Base-by-base conservation (phyloP, 1,284 basidiomycete species). In the Trichosporon coremiiforme region DNA sequence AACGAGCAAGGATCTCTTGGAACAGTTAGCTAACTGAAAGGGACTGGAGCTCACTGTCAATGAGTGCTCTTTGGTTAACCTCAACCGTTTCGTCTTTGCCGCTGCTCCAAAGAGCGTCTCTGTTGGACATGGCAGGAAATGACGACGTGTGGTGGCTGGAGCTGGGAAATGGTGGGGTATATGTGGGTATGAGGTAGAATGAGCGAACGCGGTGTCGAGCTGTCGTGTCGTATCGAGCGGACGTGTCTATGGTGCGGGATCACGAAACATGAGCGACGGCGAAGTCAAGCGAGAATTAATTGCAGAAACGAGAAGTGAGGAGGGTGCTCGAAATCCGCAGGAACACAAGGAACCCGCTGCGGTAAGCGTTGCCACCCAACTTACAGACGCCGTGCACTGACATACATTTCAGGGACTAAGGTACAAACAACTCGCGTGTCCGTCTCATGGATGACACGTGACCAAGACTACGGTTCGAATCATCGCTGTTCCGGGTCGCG, bases 11-110 rank as follows among this genome's bases (percentile, higher is more conserved):
- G 50, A 96, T 93, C 75, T 86, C 82, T 83, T 25, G 25, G 15
- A 60, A 15, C 4, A 25, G 41, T 69, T 64, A 66, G 60, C 47
- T 53, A 25, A 25, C 25, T 25, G 25, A 25, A 25, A 25, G 25
- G 25, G 25, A 25, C 25, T 25, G 25, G 25, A 25, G 25, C 77
- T 77, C 70, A 84, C 93, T 95, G 85, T 95, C 93, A 70, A 96
- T 95, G 66, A 96, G 86, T 9, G 93, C 94, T 29, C 95, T 88
- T 83, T 98, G 96, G 81, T 99, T 98, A 67, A 98, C 95, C 78
- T 95, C 92, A 3, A 97, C 82, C 1, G 80, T 80, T 73, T 84
- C 82, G 70, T 84, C 82, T 65, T 73, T 70, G 17, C 82, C 82
- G 1, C 75, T 68, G 6, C 74, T 76, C 82, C 82, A 84, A 1